A percentile compares a stretch with the other conserved stretches of the same genome.
These are phyloP conservation scores for Pseudogymnoascus sp. DNA, from an alignment of 2,329 filamentous ascomycete genomes.

Conservation along the genomic window DNA sequence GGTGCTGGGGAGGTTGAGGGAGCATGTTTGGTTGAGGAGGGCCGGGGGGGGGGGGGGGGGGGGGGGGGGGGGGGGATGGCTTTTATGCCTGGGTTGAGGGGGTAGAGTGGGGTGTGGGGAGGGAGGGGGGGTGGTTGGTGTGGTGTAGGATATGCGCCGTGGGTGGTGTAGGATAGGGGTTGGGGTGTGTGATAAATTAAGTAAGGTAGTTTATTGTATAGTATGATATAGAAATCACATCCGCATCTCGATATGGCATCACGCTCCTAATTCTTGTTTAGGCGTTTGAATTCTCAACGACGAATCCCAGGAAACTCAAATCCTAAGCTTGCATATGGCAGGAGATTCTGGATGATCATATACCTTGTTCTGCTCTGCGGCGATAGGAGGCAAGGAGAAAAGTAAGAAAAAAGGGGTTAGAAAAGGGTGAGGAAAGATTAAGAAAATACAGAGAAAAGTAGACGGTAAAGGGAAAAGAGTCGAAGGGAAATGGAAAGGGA, in stretches of 20 bases:
- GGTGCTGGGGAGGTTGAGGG: constrained; percentile 65
- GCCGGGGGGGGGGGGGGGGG: constrained; percentile 17
- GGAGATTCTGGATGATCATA: too few species aligned
- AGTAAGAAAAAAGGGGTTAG: too few species aligned
- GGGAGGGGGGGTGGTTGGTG: neutral
- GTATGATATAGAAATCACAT: neutral
- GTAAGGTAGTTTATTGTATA: neutral
- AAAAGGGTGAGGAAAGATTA: too few species aligned
- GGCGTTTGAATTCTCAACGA: neutral
- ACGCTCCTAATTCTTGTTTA: neutral
- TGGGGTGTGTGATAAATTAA: neutral
- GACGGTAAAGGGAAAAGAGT: too few species aligned
- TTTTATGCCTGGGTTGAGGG: neutral
- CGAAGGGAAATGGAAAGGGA: too few species aligned
- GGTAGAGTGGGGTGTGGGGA: neutral
- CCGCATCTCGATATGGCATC: neutral
- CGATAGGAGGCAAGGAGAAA: too few species aligned
- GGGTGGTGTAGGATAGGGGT: neutral
- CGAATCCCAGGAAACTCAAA: neutral
- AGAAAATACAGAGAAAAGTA: too few species aligned
- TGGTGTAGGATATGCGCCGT: neutral
- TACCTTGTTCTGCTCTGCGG: too few species aligned
- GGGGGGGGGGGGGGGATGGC: constrained; percentile 14
- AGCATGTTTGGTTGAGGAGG: constrained; percentile 64
- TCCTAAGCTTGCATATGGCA: too few species aligned